Conservation (phyloP, 148 eudicot genomes). For the Rhododendron henanense region DNA sequence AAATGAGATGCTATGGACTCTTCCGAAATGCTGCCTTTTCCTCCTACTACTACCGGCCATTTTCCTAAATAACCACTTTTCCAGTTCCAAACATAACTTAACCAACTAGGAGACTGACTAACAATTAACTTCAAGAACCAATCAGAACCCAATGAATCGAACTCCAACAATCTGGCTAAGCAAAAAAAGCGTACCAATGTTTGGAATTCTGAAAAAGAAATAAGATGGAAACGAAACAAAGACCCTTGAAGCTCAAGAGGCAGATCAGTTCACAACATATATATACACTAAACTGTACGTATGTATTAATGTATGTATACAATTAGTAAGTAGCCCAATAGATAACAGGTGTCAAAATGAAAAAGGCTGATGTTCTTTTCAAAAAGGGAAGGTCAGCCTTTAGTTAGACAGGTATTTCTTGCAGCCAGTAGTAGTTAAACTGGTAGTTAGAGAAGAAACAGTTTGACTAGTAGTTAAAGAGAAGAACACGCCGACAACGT, state of each 20-base stretch:
- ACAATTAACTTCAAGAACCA: no score
- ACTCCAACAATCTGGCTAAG: not conserved
- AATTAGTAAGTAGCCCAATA: not conserved
- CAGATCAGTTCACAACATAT: not conserved
- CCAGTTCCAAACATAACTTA: not conserved
- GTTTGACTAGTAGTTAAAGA: not conserved
- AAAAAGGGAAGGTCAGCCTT: not conserved
- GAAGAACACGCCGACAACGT: not conserved
- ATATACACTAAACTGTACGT: not conserved
- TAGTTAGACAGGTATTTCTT: not conserved
- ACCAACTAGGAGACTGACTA: not conserved
- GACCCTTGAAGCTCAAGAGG: conserved; percentile 10
- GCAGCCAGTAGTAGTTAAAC: not conserved
- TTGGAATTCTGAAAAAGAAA: not conserved
- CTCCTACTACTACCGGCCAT: conserved; percentile 27
- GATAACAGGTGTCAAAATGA: not conserved
- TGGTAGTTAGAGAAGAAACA: not conserved
- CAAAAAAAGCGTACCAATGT: not conserved
- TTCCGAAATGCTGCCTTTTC: conserved; percentile 30
- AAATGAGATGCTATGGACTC: conserved; percentile 20
- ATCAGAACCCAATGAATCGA: not conserved
- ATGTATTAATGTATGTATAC: not conserved
- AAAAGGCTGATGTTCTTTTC: not conserved
- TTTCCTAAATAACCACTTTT: not conserved
- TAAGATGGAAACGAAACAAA: not conserved